Evolutionary conservation across 768 basidiomycete genomes (phyloP).

Genomic region (Mycena capillaripes): DNA sequence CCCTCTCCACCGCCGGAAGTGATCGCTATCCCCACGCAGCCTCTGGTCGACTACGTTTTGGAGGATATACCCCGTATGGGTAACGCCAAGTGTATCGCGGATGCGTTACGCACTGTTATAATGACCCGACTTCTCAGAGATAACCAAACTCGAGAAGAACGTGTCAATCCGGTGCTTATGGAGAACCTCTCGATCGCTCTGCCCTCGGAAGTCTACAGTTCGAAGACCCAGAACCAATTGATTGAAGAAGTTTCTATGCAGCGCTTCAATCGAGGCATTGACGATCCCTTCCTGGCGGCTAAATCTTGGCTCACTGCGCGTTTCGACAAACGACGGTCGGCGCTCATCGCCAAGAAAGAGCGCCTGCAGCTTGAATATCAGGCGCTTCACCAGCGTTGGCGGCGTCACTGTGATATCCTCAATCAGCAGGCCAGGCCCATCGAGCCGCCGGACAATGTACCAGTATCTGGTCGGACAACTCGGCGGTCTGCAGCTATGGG

Average conservation of each 20-base stretch:
- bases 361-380: conserved; percentile 77
- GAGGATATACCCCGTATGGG: conserved; percentile 55
- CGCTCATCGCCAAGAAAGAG: conserved; percentile 66
- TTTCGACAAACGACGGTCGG: conserved; percentile 66
- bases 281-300: conserved; percentile 54
- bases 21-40: not conserved
- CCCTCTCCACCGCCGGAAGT: conserved; percentile 14
- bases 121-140: conserved; percentile 73
- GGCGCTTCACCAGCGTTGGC: conserved; percentile 78
- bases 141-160: conserved; percentile 72
- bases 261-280: conserved; percentile 48
- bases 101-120: conserved; percentile 75
- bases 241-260: conserved; percentile 63
- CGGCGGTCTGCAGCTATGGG: conserved; percentile 83
- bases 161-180: conserved; percentile 72
- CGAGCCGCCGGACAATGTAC: conserved; percentile 52
- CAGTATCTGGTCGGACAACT: conserved; percentile 71
- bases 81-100: conserved; percentile 62
- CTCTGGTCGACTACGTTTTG: conserved; percentile 22
- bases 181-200: conserved; percentile 65
- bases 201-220: conserved; percentile 44
- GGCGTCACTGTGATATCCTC: conserved; percentile 75
- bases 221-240: conserved; percentile 56
- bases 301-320: conserved; percentile 66
- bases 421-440: conserved; percentile 69